Percentiles rank a stretch among this genome's conserved stretches.
Conservation (phyloP, 306 rosid species). For the Malus orientalis region DNA sequence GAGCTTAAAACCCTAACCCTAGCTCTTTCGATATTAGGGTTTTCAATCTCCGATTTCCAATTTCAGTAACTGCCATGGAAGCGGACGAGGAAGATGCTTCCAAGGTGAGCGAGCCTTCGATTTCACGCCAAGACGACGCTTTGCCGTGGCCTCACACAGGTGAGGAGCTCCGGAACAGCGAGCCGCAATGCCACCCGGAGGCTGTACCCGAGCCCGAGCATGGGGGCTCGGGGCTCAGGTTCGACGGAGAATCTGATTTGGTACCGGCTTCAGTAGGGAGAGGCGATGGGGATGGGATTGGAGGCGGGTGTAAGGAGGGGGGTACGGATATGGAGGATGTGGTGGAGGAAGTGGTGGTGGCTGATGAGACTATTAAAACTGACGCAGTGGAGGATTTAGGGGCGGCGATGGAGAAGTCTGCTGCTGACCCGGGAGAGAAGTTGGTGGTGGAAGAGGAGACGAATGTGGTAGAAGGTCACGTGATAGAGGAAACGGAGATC, state of each 20-base stretch:
- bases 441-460: not conserved
- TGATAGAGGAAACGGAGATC: not conserved
- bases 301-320: not conserved
- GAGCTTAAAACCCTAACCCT: constrained; percentile 28
- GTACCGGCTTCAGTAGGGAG: not conserved
- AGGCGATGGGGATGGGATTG: not conserved
- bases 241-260: not conserved
- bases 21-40: constrained; percentile 25
- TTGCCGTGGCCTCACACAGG: constrained; percentile 1
- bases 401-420: not conserved
- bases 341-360: not conserved
- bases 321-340: not conserved
- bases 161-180: constrained; percentile 4
- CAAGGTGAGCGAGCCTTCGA: constrained; percentile 5
- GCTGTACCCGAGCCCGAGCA: not conserved
- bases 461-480: not conserved
- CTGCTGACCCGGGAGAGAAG: not conserved
- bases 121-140: constrained; percentile 6
- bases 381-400: not conserved
- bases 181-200: constrained; percentile 26
- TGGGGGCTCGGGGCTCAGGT: not conserved
- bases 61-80: constrained; percentile 35
- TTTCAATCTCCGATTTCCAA: constrained; percentile 18
- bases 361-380: not conserved
- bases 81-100: constrained; percentile 49